These are phyloP conservation scores for Fraxinus excelsior DNA, from an alignment of 257 asterid genomes.

Conservation along the genomic window DNA sequence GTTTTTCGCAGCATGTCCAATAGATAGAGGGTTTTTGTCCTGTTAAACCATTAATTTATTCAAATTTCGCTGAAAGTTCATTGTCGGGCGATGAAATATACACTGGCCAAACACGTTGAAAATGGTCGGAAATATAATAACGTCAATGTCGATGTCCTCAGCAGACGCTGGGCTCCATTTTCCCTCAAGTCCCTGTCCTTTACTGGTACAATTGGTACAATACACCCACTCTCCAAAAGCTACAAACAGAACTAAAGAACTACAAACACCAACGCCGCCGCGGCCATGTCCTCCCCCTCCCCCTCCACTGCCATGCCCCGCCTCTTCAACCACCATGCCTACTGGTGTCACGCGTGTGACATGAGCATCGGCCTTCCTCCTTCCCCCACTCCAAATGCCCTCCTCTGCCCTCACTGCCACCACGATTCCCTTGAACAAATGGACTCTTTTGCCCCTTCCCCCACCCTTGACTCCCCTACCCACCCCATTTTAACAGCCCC, in stretches of 20 bases:
- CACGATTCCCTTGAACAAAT: constrained; percentile 73
- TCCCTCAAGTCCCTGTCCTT: neutral
- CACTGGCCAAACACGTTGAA: neutral
- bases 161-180: constrained; percentile 13
- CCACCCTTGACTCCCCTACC: constrained; percentile 21
- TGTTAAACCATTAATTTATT: too few relatives aligned
- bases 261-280: constrained; percentile 29
- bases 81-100: too few relatives aligned
- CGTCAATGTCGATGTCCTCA: neutral
- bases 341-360: constrained; percentile 94
- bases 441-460: constrained; percentile 45
- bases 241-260: constrained; percentile 12
- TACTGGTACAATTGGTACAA: constrained; percentile 21
- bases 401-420: constrained; percentile 86
- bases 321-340: constrained; percentile 64
- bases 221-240: constrained; percentile 22
- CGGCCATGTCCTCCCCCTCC: constrained; percentile 32
- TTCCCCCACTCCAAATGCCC: constrained; percentile 59
- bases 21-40: too few relatives aligned
- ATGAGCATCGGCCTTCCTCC: constrained; percentile 78
- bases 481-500: constrained; percentile 39
- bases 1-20: too few relatives aligned
- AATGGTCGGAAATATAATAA: neutral
- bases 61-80: too few relatives aligned
- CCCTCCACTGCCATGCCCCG: constrained; percentile 39